A percentile compares a stretch with the other conserved stretches of the same genome.
Conservation (phyloP, 2,329 filamentous ascomycete genomes). For the Lasiodiplodia gonubiensis region DNA sequence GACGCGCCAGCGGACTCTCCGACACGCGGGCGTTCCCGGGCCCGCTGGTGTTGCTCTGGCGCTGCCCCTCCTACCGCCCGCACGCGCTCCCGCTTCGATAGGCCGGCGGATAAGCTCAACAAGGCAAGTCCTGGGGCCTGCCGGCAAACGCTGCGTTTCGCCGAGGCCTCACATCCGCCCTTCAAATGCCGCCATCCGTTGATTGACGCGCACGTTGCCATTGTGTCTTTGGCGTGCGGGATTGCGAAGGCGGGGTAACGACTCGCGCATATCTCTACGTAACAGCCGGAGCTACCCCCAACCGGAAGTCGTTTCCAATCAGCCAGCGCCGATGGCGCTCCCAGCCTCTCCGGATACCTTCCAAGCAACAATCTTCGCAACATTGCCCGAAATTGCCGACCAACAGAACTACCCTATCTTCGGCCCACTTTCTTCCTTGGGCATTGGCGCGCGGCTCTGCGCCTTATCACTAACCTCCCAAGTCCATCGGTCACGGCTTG, state of each 20-base stretch:
- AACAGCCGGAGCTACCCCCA: neutral
- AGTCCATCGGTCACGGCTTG: too few species aligned
- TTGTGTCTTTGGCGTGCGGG: conserved; percentile 11
- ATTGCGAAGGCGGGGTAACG: conserved; percentile 19
- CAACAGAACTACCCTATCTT: neutral
- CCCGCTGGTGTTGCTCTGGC: neutral
- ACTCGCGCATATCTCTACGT: neutral
- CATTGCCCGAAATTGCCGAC: neutral
- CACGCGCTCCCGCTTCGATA: neutral
- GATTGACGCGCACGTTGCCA: conserved; percentile 3
- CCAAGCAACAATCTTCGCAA: neutral
- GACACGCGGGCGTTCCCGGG: conserved; percentile 17
- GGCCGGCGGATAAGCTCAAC: conserved; percentile 10
- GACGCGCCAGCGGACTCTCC: neutral
- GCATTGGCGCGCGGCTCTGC: neutral
- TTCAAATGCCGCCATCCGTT: conserved; percentile 3
- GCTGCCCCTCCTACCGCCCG: neutral
- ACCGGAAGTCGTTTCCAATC: conserved; percentile 6
- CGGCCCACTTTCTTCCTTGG: neutral
- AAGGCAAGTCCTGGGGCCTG: neutral
- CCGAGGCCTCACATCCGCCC: conserved; percentile 6
- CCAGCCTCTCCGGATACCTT: neutral
- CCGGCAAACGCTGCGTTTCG: conserved; percentile 3
- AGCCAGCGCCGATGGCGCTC: neutral
- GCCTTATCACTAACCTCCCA: neutral